A percentile compares a stretch with the other conserved stretches of the same genome.
Conservation (phyloP, 2,329 filamentous ascomycete genomes). For the Dactylonectria estremocensis region DNA sequence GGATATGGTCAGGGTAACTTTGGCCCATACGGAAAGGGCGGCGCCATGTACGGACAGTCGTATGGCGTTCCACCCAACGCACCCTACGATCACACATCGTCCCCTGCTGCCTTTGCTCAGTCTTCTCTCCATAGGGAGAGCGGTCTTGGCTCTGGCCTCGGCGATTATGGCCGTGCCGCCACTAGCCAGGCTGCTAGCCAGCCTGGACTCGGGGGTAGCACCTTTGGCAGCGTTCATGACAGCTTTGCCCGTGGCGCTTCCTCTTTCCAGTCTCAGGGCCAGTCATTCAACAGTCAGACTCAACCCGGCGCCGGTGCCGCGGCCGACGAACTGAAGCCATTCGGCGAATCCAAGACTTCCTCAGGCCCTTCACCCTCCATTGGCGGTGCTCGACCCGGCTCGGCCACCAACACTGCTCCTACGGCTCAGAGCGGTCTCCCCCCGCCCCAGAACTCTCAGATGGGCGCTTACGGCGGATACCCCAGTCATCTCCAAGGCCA, state of each 20-base stretch:
- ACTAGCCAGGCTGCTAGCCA: conserved; percentile 66
- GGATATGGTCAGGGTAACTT: conserved; percentile 69
- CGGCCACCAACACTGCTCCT: conserved; percentile 68
- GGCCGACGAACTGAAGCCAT: conserved; percentile 72
- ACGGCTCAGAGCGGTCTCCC: conserved; percentile 68
- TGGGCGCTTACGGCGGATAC: conserved; percentile 70
- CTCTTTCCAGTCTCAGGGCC: conserved; percentile 69
- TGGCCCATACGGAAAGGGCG: conserved; percentile 69
- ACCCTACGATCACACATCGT: conserved; percentile 70
- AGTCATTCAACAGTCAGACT: conserved; percentile 66
- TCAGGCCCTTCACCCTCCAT: conserved; percentile 72
- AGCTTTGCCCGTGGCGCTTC: conserved; percentile 68
- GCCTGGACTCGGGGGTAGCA: conserved; percentile 64
- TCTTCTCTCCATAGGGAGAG: conserved; percentile 69
- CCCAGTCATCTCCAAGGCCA: conserved; percentile 69
- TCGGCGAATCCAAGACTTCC: conserved; percentile 68
- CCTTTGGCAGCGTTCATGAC: conserved; percentile 70
- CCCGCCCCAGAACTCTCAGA: conserved; percentile 70
- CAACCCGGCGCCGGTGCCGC: conserved; percentile 62
- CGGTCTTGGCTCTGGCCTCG: conserved; percentile 65
- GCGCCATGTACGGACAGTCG: conserved; percentile 67
- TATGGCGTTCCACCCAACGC: conserved; percentile 71
- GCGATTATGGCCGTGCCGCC: conserved; percentile 68
- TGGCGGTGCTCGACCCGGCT: conserved; percentile 70
- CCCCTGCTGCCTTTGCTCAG: conserved; percentile 69